Conservation (phyloP, 2,329 filamentous ascomycete genomes). For the Pestalotiopsis sp. region DNA sequence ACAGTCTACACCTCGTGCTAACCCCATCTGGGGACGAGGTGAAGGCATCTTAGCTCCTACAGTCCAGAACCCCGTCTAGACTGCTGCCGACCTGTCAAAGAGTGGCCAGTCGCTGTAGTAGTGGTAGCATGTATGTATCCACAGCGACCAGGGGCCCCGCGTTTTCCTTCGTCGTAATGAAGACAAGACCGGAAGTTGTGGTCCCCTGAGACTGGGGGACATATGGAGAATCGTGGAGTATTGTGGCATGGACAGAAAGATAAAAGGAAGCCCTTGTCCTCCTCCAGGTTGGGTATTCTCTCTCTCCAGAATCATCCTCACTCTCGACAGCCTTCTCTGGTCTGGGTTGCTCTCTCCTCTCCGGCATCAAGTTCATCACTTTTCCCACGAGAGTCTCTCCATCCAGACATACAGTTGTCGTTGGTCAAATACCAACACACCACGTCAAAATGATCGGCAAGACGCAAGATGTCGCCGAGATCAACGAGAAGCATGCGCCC, state of each 20-base stretch:
- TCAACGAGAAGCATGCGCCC: constrained; percentile 2
- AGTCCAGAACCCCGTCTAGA: constrained; percentile 1
- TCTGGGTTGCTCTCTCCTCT: background rate
- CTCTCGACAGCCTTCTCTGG: background rate
- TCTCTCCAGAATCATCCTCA: background rate
- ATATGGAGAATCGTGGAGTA: background rate
- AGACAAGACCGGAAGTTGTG: background rate
- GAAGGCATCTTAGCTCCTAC: background rate
- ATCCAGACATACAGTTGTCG: background rate
- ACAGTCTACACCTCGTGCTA: background rate
- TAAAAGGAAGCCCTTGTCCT: constrained; percentile 3
- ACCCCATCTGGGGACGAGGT: background rate
- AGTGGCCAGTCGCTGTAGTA: background rate
- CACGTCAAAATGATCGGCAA: constrained; percentile 8
- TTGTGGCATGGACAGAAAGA: background rate
- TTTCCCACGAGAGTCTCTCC: background rate
- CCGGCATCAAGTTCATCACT: background rate
- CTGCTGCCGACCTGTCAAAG: constrained; percentile 2
- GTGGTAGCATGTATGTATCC: background rate
- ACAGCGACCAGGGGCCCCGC: constrained; percentile 11
- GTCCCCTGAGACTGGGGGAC: background rate
- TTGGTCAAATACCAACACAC: background rate
- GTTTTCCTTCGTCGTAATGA: constrained; percentile 13
- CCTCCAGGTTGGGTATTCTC: background rate
- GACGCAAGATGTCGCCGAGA: constrained; percentile 2